A percentile compares a stretch with the other conserved stretches of the same genome.
Conservation (phyloP, 2,329 filamentous ascomycete species). For the Stylonectria norvegica region DNA sequence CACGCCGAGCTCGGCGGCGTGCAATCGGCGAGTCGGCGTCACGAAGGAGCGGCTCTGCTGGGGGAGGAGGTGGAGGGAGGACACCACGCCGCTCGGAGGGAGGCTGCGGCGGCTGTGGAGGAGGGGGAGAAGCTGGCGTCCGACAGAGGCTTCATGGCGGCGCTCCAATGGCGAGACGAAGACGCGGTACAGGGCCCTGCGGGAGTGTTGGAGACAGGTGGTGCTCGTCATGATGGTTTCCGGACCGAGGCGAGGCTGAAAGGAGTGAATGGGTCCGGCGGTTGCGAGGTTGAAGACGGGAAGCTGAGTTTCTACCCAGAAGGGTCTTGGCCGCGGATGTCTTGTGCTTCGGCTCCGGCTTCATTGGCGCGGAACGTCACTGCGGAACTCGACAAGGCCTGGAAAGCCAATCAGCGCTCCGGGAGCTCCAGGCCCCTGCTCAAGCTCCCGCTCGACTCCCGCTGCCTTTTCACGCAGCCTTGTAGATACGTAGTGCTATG, state of each 20-base stretch:
- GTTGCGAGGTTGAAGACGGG: constrained; percentile 10
- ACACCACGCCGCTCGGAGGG: background rate
- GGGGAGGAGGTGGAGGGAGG: constrained; percentile 1
- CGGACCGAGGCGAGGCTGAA: constrained; percentile 3
- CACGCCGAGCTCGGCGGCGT: background rate
- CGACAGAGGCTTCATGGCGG: constrained; percentile 22
- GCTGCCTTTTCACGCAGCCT: background rate
- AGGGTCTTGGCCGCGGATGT: background rate
- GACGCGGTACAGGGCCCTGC: constrained; percentile 45
- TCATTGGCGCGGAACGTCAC: constrained; percentile 22
- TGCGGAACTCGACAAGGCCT: constrained; percentile 8
- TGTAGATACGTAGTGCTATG: no score
- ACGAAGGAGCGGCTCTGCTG: constrained; percentile 18
- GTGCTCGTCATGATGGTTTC: constrained; percentile 36
- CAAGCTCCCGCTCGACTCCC: constrained; percentile 1
- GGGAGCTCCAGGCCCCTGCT: constrained; percentile 8
- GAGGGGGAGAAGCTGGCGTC: constrained; percentile 20
- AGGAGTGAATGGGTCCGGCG: constrained; percentile 9
- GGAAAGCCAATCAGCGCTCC: constrained; percentile 16
- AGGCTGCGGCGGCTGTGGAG: constrained; percentile 7
- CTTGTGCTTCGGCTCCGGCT: background rate
- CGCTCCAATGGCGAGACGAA: constrained; percentile 40
- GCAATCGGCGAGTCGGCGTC: constrained; percentile 3
- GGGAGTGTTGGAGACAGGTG: constrained; percentile 41
- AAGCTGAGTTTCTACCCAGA: no score